phyloP scores from a whole-genome alignment of 2,329 filamentous ascomycete genomes.

The Aspergillus quadricinctus region DNA sequence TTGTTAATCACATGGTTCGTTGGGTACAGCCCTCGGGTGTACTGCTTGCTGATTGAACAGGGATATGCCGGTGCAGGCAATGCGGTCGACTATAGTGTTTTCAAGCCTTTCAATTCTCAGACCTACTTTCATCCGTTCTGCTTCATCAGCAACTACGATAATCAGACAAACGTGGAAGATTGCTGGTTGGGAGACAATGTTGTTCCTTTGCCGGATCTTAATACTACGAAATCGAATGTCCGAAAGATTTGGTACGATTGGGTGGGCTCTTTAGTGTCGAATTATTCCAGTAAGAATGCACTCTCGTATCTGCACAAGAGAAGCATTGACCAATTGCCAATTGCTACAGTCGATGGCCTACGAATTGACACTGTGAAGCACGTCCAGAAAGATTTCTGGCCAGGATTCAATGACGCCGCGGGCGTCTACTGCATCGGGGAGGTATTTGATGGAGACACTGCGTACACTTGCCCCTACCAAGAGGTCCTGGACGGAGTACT shows the following conservation, averaged over 20 bases:
- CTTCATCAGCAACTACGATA: slow-evolving; percentile 47
- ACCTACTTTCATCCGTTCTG: slow-evolving; percentile 61
- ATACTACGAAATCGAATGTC: slow-evolving; percentile 51
- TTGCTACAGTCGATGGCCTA: slow-evolving; percentile 44
- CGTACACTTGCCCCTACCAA: slow-evolving; percentile 44
- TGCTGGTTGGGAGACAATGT: slow-evolving; percentile 56
- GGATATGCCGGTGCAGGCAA: slow-evolving; percentile 44
- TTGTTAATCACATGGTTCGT: slow-evolving; percentile 52
- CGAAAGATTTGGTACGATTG: slow-evolving; percentile 53
- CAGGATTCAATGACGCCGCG: slow-evolving; percentile 36
- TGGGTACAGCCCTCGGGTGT: neutral
- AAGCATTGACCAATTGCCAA: neutral
- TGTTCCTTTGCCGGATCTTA: slow-evolving; percentile 59
- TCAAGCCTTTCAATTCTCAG: slow-evolving; percentile 52
- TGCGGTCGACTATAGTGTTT: slow-evolving; percentile 51
- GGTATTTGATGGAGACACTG: slow-evolving; percentile 38
- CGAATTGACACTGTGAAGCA: slow-evolving; percentile 51
- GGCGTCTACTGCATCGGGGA: slow-evolving; percentile 49
- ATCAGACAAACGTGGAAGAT: slow-evolving; percentile 42
- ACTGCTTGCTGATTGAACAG: slow-evolving; percentile 16
- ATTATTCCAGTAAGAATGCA: slow-evolving; percentile 54
- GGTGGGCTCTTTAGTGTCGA: slow-evolving; percentile 54
- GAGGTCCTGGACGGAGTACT: slow-evolving; percentile 43
- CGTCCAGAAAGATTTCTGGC: slow-evolving; percentile 45
- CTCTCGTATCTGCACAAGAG: neutral